phyloP scores from a whole-genome alignment of 371 early-diverging fungal species.

The Syncephalastrum sp. region DNA sequence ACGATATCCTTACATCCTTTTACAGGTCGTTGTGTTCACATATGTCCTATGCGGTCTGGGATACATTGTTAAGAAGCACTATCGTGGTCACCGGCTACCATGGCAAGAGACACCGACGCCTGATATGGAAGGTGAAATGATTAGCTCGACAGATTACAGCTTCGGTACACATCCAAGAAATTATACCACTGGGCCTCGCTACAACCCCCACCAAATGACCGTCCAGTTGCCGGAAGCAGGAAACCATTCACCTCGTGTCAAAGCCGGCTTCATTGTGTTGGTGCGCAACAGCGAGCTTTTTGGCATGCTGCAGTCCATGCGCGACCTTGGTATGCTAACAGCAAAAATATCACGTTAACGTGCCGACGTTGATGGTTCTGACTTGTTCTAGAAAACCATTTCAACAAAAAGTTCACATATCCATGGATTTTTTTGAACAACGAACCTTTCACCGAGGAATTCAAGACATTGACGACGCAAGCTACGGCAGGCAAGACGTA shows the following conservation, averaged over 20 bases:
- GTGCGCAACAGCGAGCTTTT: slow-evolving; percentile 74
- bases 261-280: slow-evolving; percentile 62
- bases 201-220: slow-evolving; percentile 23
- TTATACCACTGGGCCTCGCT: slow-evolving; percentile 27
- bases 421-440: slow-evolving; percentile 83
- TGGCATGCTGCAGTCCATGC: slow-evolving; percentile 64
- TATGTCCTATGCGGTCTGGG: slow-evolving; percentile 19
- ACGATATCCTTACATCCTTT: slow-evolving; percentile 22
- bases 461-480: slow-evolving; percentile 38
- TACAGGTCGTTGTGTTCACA: slow-evolving; percentile 14
- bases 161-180: slow-evolving; percentile 18
- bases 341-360: background rate
- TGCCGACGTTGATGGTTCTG: slow-evolving; percentile 56
- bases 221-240: slow-evolving; percentile 26
- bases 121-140: background rate
- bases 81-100: background rate
- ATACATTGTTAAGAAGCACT: slow-evolving; percentile 6
- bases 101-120: background rate
- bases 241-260: slow-evolving; percentile 33
- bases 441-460: slow-evolving; percentile 67
- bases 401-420: slow-evolving; percentile 76
- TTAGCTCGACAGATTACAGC: slow-evolving; percentile 1
- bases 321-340: slow-evolving; percentile 41
- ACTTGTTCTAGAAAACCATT: slow-evolving; percentile 57
- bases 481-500: slow-evolving; percentile 52